A percentile compares a stretch with the other conserved stretches of the same genome.
phyloP scores from a whole-genome alignment of 371 early-diverging fungal species.

The Rhizopus delemar region DNA sequence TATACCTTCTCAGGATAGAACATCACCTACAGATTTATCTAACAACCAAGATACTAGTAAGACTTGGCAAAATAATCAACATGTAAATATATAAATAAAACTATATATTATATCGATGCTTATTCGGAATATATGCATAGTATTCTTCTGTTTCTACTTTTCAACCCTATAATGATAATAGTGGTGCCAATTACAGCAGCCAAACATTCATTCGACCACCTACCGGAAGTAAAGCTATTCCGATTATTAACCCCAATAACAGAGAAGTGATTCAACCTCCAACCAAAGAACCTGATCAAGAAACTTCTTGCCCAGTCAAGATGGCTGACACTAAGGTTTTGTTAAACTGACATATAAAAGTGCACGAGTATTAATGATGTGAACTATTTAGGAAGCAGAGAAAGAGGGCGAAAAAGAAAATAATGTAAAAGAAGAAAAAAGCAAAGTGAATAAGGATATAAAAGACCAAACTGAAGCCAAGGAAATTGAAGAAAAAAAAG shows the following conservation, averaged over 20 bases:
- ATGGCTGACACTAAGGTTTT: constrained; percentile 61
- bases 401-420: constrained; percentile 25
- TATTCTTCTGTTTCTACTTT: constrained; percentile 34
- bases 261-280: constrained; percentile 64
- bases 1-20: constrained; percentile 36
- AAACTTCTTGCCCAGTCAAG: constrained; percentile 55
- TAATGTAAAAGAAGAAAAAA: constrained; percentile 39
- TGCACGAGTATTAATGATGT: constrained; percentile 29
- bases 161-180: constrained; percentile 27
- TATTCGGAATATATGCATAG: constrained; percentile 18
- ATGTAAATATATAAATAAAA: constrained; percentile 24
- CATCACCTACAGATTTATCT: constrained; percentile 29
- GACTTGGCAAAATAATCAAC: constrained; percentile 28
- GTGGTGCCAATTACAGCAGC: constrained; percentile 34
- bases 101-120: neutral
- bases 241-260: constrained; percentile 77
- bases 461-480: constrained; percentile 16
- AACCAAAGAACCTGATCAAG: constrained; percentile 18
- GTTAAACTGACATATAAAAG: constrained; percentile 1
- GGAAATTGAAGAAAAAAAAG: constrained; percentile 16
- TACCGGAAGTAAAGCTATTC: constrained; percentile 57
- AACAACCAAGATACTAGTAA: constrained; percentile 20
- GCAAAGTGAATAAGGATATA: constrained; percentile 5
- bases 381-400: constrained; percentile 16
- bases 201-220: constrained; percentile 53